Conservation (phyloP, 345 rosid species). For the Clarkia xantiana region DNA sequence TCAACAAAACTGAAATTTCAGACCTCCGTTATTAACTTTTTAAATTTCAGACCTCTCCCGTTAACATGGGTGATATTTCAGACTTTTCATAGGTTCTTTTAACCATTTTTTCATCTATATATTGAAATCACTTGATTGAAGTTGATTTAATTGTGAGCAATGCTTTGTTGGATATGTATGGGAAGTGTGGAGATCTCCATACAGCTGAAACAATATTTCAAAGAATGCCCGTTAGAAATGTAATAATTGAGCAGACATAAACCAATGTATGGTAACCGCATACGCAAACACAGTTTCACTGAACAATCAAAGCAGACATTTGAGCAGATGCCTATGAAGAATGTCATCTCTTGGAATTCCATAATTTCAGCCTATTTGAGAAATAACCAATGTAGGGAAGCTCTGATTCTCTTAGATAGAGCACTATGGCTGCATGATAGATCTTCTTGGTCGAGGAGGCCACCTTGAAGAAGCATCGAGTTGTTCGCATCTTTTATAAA, state of each 20-base stretch:
- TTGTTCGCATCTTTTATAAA: constrained; percentile 9
- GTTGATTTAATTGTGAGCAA: constrained; percentile 22
- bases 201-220: constrained; percentile 19
- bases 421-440: constrained; percentile 29
- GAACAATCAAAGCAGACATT: constrained; percentile 10
- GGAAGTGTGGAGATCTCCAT: constrained; percentile 13
- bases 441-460: constrained; percentile 26
- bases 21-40: no score
- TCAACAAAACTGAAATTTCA: no score
- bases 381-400: constrained; percentile 13
- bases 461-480: constrained; percentile 17
- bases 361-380: constrained; percentile 16
- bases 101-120: constrained; percentile 21
- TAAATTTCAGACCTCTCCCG: no score
- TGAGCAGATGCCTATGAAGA: constrained; percentile 18
- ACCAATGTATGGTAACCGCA: constrained; percentile 22
- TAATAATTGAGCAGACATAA: no score
- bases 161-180: constrained; percentile 24
- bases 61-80: no score
- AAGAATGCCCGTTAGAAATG: constrained; percentile 18
- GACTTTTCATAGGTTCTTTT: no score
- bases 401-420: constrained; percentile 18
- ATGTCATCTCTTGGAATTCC: constrained; percentile 25
- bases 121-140: constrained; percentile 13
- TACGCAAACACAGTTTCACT: constrained; percentile 15